phyloP scores from a whole-genome alignment of 208 protist species.

The Acanthamoeba comandoni region DNA sequence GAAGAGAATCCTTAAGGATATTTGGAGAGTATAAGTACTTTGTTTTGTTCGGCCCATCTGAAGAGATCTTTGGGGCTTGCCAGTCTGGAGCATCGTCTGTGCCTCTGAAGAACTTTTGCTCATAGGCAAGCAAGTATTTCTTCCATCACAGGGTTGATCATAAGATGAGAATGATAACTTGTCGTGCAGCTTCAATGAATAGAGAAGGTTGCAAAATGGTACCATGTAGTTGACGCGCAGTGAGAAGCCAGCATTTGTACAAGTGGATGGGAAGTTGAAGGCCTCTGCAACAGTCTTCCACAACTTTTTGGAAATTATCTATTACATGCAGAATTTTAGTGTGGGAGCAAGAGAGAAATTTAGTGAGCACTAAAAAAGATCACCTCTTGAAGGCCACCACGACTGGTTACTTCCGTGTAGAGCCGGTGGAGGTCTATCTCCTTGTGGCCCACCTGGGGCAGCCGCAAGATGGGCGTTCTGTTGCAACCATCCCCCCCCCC shows the following conservation, averaged over 20 bases:
- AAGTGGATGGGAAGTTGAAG: conserved; percentile 52
- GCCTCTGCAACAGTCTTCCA: conserved; percentile 34
- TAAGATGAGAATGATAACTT: no score
- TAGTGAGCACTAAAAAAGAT: neutral
- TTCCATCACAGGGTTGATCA: neutral
- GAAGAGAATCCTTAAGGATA: no score
- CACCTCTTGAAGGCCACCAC: conserved; percentile 46
- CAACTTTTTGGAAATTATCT: conserved; percentile 27
- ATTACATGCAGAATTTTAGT: no score
- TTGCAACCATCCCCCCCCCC: neutral
- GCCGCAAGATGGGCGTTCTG: conserved; percentile 41
- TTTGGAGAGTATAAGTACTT: no score
- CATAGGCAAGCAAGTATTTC: conserved; percentile 60
- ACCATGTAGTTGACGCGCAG: conserved; percentile 62
- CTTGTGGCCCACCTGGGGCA: conserved; percentile 39
- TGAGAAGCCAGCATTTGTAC: conserved; percentile 65
- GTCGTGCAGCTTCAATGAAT: neutral
- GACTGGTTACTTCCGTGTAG: conserved; percentile 45
- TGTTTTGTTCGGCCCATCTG: no score
- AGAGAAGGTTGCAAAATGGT: neutral
- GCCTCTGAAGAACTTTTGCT: conserved; percentile 47
- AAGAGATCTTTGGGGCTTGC: no score
- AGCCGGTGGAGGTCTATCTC: conserved; percentile 56
- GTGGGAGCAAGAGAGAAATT: no score
- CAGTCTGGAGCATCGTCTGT: neutral